Evolutionary conservation across 2,329 filamentous ascomycete species (phyloP).

Genomic region (Cucurbitaria berberidis): DNA sequence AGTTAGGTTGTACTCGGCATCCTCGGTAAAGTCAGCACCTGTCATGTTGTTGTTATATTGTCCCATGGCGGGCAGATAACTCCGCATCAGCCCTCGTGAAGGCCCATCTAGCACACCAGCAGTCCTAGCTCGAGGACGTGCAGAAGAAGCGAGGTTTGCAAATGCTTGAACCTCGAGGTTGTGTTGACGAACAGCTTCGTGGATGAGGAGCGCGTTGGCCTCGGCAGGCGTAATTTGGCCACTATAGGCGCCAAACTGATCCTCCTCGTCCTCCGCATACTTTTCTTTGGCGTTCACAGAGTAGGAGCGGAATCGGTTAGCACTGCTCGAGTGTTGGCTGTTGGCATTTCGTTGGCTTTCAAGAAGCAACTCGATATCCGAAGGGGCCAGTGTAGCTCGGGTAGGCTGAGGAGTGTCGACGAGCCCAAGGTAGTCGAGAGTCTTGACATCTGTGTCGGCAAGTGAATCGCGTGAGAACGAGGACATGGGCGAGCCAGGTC

Average conservation of each 20-base stretch:
- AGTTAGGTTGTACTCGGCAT: constrained; percentile 78
- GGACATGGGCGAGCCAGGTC: constrained; percentile 83
- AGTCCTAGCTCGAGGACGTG: constrained; percentile 85
- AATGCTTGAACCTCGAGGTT: constrained; percentile 94
- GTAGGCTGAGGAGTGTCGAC: constrained; percentile 89
- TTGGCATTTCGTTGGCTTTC: constrained; percentile 64
- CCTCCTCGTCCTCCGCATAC: constrained; percentile 87
- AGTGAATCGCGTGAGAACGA: constrained; percentile 84
- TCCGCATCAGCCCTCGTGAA: constrained; percentile 66
- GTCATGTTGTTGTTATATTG: constrained; percentile 71
- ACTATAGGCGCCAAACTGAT: constrained; percentile 69
- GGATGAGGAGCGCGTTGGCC: constrained; percentile 66
- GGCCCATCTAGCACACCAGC: constrained; percentile 88
- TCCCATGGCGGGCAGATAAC: constrained; percentile 70
- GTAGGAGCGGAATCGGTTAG: constrained; percentile 92
- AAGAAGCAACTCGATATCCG: constrained; percentile 58
- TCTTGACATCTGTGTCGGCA: constrained; percentile 87
- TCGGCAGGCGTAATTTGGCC: constrained; percentile 66
- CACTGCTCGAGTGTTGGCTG: constrained; percentile 65
- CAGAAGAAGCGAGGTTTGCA: constrained; percentile 80
- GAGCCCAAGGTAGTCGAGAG: constrained; percentile 92
- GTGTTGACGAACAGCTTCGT: constrained; percentile 82
- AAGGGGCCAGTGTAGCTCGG: constrained; percentile 72
- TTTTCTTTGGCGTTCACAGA: constrained; percentile 99
- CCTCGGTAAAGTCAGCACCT: constrained; percentile 76